Evolutionary conservation across 768 basidiomycete genomes (phyloP), one percentile per base, ranked within the genome.

Genomic region (Suillus ampliporus): DNA sequence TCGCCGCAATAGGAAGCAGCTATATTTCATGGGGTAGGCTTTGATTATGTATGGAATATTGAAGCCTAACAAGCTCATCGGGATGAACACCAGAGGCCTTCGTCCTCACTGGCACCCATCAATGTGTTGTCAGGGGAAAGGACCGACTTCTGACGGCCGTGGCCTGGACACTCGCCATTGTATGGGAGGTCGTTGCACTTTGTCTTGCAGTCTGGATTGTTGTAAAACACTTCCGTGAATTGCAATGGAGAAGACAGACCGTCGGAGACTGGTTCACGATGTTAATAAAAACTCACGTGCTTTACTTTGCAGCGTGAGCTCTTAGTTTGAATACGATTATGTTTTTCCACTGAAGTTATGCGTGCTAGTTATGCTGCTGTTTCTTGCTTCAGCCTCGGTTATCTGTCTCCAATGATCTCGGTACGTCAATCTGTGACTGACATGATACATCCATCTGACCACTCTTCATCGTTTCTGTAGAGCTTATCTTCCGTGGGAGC

Each of bases 381-480:
- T 37, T 54, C 52, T 54, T 54, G 52, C 3, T 54, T 54, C 52
- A 54, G 35, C 21, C 52, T 54, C 14, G 52, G 52, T 14, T 54
- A 23, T 14, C 35, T 54, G n/a, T 37, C 52, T 17, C 52, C 35
- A 37, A 54, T 21, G 15, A 54, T 54, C 35, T 54, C 52, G 21
- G 52, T 54, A 23, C 14, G 52, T 14, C 21, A 53, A 37, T 23
- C 2, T 9, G 52, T 17, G 47, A 26, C 14, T 10, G n/a, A 35
- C 19, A 3, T 9, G 21, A 9, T 4, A 54, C 23, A 9, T 37
- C 21, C 8, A 23, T 54, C 35, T 37, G 21, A 54, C 21, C 35
- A 26, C 14, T 23, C 21, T 23, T 9, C 35, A 23, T 37, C 15
- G 15, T 48, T 54, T 37, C 8, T 54, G 10, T 17, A 54, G 52